Evolutionary conservation across 1,139 yeast species (phyloP).

Genomic region (Sugiyamaella neomexicana): DNA sequence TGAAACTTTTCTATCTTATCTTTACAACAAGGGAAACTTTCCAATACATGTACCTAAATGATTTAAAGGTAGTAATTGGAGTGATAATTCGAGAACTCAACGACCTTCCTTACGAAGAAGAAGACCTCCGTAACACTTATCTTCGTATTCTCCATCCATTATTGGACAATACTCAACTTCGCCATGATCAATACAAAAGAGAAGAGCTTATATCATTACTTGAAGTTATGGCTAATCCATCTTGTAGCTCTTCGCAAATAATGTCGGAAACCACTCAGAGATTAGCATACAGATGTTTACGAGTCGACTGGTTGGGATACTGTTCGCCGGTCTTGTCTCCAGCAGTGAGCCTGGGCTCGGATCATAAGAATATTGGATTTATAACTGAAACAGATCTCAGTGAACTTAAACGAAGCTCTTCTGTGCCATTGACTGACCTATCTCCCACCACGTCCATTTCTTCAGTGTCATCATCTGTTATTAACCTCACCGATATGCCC

Average conservation of each 20-base stretch:
- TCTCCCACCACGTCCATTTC: constrained; percentile 4
- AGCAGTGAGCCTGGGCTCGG: constrained; percentile 16
- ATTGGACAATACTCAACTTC: constrained; percentile 63
- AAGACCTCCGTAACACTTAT: constrained; percentile 69
- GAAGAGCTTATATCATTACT: constrained; percentile 55
- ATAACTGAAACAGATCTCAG: background rate
- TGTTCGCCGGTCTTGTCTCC: constrained; percentile 18
- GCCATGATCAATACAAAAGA: constrained; percentile 57
- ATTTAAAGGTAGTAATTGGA: constrained; percentile 81
- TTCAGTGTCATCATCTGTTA: constrained; percentile 6
- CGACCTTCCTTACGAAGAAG: constrained; percentile 62
- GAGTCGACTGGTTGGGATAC: constrained; percentile 56
- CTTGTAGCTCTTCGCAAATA: constrained; percentile 11
- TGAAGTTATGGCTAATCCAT: constrained; percentile 43
- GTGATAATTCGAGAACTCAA: constrained; percentile 77
- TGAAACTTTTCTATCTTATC: constrained; percentile 73
- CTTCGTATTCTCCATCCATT: constrained; percentile 74
- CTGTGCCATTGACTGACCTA: constrained; percentile 9
- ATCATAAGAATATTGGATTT: constrained; percentile 11
- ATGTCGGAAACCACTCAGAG: constrained; percentile 49
- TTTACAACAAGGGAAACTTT: constrained; percentile 67
- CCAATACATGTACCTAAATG: constrained; percentile 77
- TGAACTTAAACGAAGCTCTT: constrained; percentile 1
- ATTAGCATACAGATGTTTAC: constrained; percentile 62
- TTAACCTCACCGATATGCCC: constrained; percentile 1